Conservation (phyloP, 2,329 filamentous ascomycete genomes). For the Simplicillium sp. region DNA sequence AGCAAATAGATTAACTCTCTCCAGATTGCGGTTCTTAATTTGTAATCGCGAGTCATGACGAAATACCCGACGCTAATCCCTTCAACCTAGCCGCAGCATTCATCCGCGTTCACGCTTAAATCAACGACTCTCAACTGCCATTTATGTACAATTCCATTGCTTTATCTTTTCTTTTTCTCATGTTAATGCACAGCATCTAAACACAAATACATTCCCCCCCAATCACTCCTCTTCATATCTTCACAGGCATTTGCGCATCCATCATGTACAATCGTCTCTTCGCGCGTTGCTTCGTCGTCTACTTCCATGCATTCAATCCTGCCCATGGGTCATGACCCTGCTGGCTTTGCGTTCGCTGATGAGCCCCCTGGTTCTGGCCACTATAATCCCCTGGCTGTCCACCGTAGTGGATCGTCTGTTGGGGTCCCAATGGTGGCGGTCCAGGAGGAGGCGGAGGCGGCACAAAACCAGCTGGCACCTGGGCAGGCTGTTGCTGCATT, state of each 20-base stretch:
- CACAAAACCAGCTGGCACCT: slow-evolving; percentile 48
- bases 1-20: too few species aligned
- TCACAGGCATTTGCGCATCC: neutral
- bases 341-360: slow-evolving; percentile 27
- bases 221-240: neutral
- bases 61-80: too few species aligned
- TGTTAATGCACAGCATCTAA: neutral
- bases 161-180: neutral
- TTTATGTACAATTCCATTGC: neutral
- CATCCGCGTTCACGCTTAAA: too few species aligned
- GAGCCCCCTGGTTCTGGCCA: slow-evolving; percentile 15
- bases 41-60: too few species aligned
- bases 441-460: slow-evolving; percentile 55
- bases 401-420: slow-evolving; percentile 51
- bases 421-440: slow-evolving; percentile 50
- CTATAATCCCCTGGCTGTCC: slow-evolving; percentile 21
- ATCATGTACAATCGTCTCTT: neutral
- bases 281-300: slow-evolving; percentile 7
- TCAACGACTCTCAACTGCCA: too few species aligned
- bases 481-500: slow-evolving; percentile 24
- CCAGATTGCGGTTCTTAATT: too few species aligned
- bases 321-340: slow-evolving; percentile 41
- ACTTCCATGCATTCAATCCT: slow-evolving; percentile 43
- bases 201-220: neutral
- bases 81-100: neutral